Percentiles rank a stretch among this genome's conserved stretches.
Evolutionary conservation across 441 rosid species (phyloP).

Genomic region (Rhodomyrtus psidioides): DNA sequence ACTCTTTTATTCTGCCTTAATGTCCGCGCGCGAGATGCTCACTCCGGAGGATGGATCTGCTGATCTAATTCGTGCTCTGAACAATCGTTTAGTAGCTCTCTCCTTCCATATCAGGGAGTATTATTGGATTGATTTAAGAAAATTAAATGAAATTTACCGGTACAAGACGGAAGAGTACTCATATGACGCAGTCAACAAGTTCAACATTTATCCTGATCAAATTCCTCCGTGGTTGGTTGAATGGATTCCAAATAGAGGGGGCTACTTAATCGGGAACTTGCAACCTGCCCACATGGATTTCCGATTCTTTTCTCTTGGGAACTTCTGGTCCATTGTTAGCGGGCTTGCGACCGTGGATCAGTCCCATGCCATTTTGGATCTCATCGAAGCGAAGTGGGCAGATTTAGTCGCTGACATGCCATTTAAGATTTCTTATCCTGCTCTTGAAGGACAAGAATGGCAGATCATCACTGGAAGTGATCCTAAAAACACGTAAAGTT

Average conservation of each 20-base stretch:
- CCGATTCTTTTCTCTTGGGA: slow-evolving; percentile 80
- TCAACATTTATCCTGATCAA: slow-evolving; percentile 93
- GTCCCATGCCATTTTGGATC: slow-evolving; percentile 80
- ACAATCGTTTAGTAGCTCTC: slow-evolving; percentile 82
- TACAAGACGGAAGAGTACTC: slow-evolving; percentile 96
- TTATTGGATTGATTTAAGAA: slow-evolving; percentile 77
- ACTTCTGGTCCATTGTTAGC: slow-evolving; percentile 74
- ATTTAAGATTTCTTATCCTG: slow-evolving; percentile 86
- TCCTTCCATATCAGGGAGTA: slow-evolving; percentile 92
- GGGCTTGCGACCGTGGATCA: slow-evolving; percentile 69
- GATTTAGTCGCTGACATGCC: slow-evolving; percentile 91
- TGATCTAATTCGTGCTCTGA: slow-evolving; percentile 78
- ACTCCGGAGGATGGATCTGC: slow-evolving; percentile 79
- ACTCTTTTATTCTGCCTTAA: slow-evolving; percentile 81
- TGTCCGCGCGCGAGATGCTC: slow-evolving; percentile 85
- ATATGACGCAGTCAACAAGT: slow-evolving; percentile 83
- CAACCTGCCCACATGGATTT: slow-evolving; percentile 98
- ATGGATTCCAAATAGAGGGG: slow-evolving; percentile 89
- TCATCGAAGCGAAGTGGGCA: slow-evolving; percentile 77
- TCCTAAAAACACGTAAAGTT: slow-evolving; percentile 83
- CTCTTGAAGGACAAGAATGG: slow-evolving; percentile 93
- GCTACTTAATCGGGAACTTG: slow-evolving; percentile 81
- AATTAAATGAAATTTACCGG: slow-evolving; percentile 84
- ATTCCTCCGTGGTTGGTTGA: slow-evolving; percentile 92
- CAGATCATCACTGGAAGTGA: slow-evolving; percentile 86